A percentile compares a stretch with the other conserved stretches of the same genome.
These are phyloP conservation scores for Sordariomycetes sp. DNA, from an alignment of 2,329 filamentous ascomycete genomes.

Conservation along the genomic window DNA sequence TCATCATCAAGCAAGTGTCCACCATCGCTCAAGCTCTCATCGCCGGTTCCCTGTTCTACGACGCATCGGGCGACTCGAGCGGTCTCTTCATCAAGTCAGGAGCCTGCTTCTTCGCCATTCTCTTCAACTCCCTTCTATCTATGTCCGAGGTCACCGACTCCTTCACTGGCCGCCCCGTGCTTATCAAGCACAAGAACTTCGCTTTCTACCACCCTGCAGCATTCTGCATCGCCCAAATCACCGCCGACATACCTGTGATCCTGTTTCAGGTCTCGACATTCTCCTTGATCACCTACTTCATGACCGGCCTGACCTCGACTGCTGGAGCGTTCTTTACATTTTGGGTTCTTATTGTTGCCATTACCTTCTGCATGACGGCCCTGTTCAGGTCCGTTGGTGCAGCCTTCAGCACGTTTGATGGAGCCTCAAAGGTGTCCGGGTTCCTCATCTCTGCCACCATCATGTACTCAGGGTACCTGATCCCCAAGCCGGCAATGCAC, in stretches of 20 bases:
- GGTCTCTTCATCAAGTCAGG: slow-evolving; percentile 57
- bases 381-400: slow-evolving; percentile 47
- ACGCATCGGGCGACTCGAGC: slow-evolving; percentile 42
- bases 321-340: slow-evolving; percentile 52
- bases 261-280: slow-evolving; percentile 49
- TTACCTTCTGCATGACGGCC: slow-evolving; percentile 47
- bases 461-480: slow-evolving; percentile 56
- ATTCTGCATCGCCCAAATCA: slow-evolving; percentile 46
- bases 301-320: slow-evolving; percentile 42
- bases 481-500: slow-evolving; percentile 49
- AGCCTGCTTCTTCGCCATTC: slow-evolving; percentile 51
- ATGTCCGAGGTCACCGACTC: slow-evolving; percentile 58
- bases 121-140: slow-evolving; percentile 51
- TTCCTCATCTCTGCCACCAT: slow-evolving; percentile 38
- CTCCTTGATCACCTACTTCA: slow-evolving; percentile 50
- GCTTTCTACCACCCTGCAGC: slow-evolving; percentile 47
- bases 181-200: slow-evolving; percentile 48
- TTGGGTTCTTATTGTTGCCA: slow-evolving; percentile 40
- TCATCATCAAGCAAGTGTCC: slow-evolving; percentile 50
- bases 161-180: slow-evolving; percentile 46
- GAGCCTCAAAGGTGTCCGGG: slow-evolving; percentile 45
- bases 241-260: slow-evolving; percentile 44
- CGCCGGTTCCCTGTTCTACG: slow-evolving; percentile 57
- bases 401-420: slow-evolving; percentile 44
- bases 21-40: slow-evolving; percentile 51